phyloP scores from a whole-genome alignment of 139 green algal species.

The Zygnema cylindricum region DNA sequence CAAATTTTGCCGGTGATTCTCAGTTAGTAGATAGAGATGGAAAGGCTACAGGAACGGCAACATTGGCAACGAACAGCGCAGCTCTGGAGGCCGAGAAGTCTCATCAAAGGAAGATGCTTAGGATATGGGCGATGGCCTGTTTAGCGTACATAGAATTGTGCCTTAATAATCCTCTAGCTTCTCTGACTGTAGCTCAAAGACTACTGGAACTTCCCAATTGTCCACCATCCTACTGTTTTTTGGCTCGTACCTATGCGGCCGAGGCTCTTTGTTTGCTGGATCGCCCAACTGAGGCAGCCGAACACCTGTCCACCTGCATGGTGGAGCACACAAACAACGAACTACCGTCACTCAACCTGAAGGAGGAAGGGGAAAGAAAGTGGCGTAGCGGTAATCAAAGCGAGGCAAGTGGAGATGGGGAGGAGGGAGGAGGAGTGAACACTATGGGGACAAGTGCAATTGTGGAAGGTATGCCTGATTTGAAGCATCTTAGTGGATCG shows the following conservation, averaged over 20 bases:
- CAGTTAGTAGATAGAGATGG: not conserved
- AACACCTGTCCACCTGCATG: constrained; percentile 53
- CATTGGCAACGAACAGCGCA: not conserved
- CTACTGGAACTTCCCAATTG: constrained; percentile 33
- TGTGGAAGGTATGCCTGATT: not conserved
- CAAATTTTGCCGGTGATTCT: too few species aligned
- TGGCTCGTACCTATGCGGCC: constrained; percentile 41
- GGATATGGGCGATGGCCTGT: constrained; percentile 4
- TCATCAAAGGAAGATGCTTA: constrained; percentile 4
- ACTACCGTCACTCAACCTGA: not conserved
- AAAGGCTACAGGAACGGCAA: not conserved
- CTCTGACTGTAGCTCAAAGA: not conserved
- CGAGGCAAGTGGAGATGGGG: constrained; percentile 34
- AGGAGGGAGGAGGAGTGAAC: not conserved
- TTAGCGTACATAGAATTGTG: constrained; percentile 32
- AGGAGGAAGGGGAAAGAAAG: constrained; percentile 23
- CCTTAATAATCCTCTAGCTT: constrained; percentile 26
- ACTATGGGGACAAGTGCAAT: not conserved
- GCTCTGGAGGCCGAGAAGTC: constrained; percentile 14
- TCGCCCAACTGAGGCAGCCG: constrained; percentile 15
- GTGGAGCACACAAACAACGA: constrained; percentile 24
- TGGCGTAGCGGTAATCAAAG: not conserved
- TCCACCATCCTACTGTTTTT: constrained; percentile 21
- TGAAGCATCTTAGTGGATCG: constrained; percentile 1
- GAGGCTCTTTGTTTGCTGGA: constrained; percentile 47